Evolutionary conservation across 116 monocot genomes (phyloP), one percentile per base, ranked within the genome.

Genomic region (Thalassia testudinum): DNA sequence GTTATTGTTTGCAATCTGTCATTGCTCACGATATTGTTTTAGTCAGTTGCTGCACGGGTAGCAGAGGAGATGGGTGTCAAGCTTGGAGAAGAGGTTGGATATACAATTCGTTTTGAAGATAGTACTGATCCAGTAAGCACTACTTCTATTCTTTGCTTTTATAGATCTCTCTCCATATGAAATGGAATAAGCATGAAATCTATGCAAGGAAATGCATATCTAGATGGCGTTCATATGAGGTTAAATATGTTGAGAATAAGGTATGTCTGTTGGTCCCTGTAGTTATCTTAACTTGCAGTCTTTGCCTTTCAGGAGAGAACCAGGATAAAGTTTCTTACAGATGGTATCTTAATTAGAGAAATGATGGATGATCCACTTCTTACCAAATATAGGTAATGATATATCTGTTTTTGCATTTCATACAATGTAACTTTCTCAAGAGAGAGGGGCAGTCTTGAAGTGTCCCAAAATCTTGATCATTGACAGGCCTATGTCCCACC

Each of bases 291-390:
- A 3, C 10, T 34, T 3, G 30, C 10, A 10, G 10, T 34, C 30
- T 34, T 5, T 30, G 28, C 23, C 24, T 34, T 43, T 2, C 67
- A 93, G 93, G 78, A 67, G 64, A 29, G 59, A 53, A 93, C 93
- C 26, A 76, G 54, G 78, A 76, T 87, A 60, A 95, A 95, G 67
- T 95, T 85, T 76, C 81, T 95, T 21, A 95, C 95, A 20, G 95
- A 95, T 75, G 95, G 95, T 26, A 73, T 95, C 18, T 66, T 95
- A 59, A 75, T 95, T 53, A 81, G 95, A 78, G 95, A 95, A 68
- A 88, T 95, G 88, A 87, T 95, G 88, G 77, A 88, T 37, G 95
- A 95, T 68, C 95, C 95, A 62, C 85, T 88, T 59, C 56, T 95
- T 40, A 85, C 79, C 23, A 87, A 87, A 57, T 95, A 95, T 59